Percentiles rank a stretch among this genome's conserved stretches.
Conservation (phyloP, 129 eudicot genomes). For the Pulicaria dysenterica region DNA sequence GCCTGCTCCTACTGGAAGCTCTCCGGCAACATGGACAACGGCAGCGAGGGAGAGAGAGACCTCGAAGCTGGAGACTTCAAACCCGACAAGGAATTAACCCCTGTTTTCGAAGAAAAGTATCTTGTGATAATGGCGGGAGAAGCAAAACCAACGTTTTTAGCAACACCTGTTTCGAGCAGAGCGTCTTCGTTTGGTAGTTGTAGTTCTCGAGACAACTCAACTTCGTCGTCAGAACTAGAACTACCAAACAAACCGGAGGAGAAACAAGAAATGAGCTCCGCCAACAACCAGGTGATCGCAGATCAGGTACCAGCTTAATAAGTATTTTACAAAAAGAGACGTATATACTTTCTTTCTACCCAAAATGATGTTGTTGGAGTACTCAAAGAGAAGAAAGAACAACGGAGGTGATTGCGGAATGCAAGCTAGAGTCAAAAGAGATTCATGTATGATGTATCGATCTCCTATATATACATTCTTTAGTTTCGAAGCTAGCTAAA, state of each 20-base stretch:
- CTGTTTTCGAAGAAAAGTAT: constrained; percentile 58
- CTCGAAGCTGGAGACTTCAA: constrained; percentile 45
- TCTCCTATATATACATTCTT: too few relatives aligned
- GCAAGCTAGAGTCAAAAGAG: too few relatives aligned
- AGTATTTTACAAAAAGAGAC: not conserved
- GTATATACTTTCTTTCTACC: not conserved
- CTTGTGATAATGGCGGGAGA: constrained; percentile 79
- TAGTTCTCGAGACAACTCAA: constrained; percentile 26
- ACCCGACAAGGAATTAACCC: constrained; percentile 30
- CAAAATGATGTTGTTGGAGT: too few relatives aligned
- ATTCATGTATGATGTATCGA: too few relatives aligned
- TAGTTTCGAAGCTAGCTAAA: too few relatives aligned
- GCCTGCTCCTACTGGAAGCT: constrained; percentile 71
- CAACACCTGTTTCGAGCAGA: constrained; percentile 47
- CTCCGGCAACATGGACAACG: constrained; percentile 31
- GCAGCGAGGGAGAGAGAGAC: constrained; percentile 34
- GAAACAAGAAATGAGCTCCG: not conserved
- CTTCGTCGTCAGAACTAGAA: not conserved
- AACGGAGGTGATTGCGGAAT: too few relatives aligned
- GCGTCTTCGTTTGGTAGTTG: constrained; percentile 30
- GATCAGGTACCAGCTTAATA: constrained; percentile 3
- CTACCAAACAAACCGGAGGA: not conserved
- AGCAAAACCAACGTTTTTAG: constrained; percentile 64
- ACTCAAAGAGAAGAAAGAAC: too few relatives aligned
- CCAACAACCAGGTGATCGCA: not conserved